Base-by-base conservation (phyloP, 176 grass and related monocot species). In the Avena insularis region DNA sequence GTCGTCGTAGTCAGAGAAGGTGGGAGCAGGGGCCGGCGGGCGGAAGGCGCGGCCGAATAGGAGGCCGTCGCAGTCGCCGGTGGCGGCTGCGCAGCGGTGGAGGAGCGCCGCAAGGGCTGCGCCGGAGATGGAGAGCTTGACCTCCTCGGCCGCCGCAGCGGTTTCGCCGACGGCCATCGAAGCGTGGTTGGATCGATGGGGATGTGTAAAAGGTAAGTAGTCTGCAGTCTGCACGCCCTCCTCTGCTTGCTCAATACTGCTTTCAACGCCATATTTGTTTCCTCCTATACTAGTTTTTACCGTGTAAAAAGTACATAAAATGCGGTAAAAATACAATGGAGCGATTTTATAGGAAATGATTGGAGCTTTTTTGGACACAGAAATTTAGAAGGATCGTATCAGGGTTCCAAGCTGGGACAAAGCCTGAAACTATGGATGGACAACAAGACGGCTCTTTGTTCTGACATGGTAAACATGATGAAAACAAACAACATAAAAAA, bases 71-170 rank as follows among this genome's bases (percentile, higher is more conserved):
- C 85, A 75, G 80, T 92, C 91, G 35, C 81, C 89, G 5, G 48
- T 0, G 11, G 93, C 86, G 70, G 88, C 82, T 0, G 21, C 83
- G 81, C 87, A 95, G 71, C 90, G 84, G 50, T 95, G 88, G 17
- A 95, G 89, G n/a, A 95, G 84, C 61, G 86, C 89, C 9, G 90
- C 90, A 2, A 95, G 90, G 27, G 93, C 77, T 0, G 90, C 86
- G n/a, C 90, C 90, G 77, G 93, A 87, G 86, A 95, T 91, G 83
- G 88, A 95, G 56, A 92, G 57, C 83, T 89, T 90, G 62, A 67
- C 74, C 36, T 77, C 74, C 48, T 75, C 27, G 35, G 51, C 53
- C 78, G 35, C 71, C 73, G 80, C 43, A 17, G 45, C 53, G 50
- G 62, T 51, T 61, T 59, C 79, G 83, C 53, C 71, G 83, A 33